phyloP scores from a whole-genome alignment of 257 asterid species.

The Nicotiana knightiana region DNA sequence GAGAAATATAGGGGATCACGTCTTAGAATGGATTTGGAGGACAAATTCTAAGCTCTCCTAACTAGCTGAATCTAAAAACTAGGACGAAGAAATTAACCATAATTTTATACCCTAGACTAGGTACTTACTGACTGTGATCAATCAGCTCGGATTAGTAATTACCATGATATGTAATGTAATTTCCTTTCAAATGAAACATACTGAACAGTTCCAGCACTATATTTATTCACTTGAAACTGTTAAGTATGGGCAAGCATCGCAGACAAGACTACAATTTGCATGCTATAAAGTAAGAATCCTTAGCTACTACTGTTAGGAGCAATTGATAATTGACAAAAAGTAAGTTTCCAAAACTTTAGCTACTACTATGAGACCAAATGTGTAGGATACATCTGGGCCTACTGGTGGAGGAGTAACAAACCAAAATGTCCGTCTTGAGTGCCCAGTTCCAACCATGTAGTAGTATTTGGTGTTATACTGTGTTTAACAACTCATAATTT shows the following conservation, averaged over 20 bases:
- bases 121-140: too few relatives aligned
- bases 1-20: neutral
- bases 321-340: neutral
- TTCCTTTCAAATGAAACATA: neutral
- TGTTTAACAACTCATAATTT: neutral
- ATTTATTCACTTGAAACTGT: neutral
- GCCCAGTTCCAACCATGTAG: constrained; percentile 55
- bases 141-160: neutral
- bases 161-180: neutral
- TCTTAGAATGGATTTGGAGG: neutral
- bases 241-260: neutral
- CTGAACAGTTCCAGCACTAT: neutral
- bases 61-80: neutral
- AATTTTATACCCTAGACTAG: too few relatives aligned
- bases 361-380: constrained; percentile 65
- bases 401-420: constrained; percentile 67
- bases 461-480: constrained; percentile 71
- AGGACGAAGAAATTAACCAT: neutral
- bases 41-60: neutral
- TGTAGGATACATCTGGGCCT: constrained; percentile 77
- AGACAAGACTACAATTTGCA: neutral
- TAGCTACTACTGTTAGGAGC: neutral
- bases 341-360: neutral
- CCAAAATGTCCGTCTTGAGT: constrained; percentile 55
- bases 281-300: neutral